Evolutionary conservation across 768 basidiomycete species (phyloP).

Genomic region (Rhizopogon salebrosus): DNA sequence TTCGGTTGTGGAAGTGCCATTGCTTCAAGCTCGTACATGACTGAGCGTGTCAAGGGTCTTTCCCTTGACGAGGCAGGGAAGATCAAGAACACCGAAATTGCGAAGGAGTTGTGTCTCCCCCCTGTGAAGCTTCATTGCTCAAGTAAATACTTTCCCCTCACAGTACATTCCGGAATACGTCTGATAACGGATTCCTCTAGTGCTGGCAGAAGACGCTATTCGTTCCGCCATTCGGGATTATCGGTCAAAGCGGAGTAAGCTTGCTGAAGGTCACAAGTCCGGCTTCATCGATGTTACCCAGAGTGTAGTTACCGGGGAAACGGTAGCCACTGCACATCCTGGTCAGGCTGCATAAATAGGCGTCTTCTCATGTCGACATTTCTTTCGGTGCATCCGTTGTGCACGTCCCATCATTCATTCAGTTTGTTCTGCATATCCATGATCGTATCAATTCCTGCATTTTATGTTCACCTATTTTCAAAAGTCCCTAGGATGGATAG

Average conservation of each 20-base stretch:
- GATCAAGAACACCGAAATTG: constrained; percentile 99
- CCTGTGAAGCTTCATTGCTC: constrained; percentile 96
- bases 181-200: constrained; percentile 35
- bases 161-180: constrained; percentile 3
- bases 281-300: constrained; percentile 71
- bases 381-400: not conserved
- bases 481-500: constrained; percentile 3
- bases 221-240: constrained; percentile 97
- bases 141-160: constrained; percentile 49
- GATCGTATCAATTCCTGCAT: constrained; percentile 7
- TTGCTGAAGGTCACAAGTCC: constrained; percentile 46
- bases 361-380: constrained; percentile 1
- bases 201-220: constrained; percentile 98
- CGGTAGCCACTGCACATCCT: constrained; percentile 47
- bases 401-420: constrained; percentile 1
- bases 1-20: constrained; percentile 99
- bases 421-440: not conserved
- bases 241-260: constrained; percentile 68
- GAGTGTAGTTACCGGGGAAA: constrained; percentile 46
- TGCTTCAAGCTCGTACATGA: constrained; percentile 97
- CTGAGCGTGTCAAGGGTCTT: constrained; percentile 94
- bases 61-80: constrained; percentile 90
- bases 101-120: constrained; percentile 91
- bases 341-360: constrained; percentile 27
- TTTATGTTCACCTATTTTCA: constrained; percentile 14